A percentile compares a stretch with the other conserved stretches of the same genome.
Conservation (phyloP, 805 yeast species). For the Starmerella stigmatis region DNA sequence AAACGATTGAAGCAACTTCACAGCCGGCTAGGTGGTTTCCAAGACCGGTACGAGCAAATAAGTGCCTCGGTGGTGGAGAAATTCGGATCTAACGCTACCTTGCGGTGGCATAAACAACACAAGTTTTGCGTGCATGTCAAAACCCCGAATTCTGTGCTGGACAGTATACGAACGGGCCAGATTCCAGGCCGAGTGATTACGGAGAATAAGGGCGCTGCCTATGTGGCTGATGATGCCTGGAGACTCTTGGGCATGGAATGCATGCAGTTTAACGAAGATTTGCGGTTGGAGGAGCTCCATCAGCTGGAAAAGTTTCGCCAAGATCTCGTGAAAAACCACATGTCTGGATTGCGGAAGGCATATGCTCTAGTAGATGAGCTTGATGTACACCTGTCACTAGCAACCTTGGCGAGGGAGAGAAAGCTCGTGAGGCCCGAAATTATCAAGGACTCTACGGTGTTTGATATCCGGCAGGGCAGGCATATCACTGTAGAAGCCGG, state of each 20-base stretch:
- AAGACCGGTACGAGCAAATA: slow-evolving; percentile 24
- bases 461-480: slow-evolving; percentile 55
- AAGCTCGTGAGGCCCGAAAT: slow-evolving; percentile 57
- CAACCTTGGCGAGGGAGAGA: slow-evolving; percentile 58
- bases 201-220: slow-evolving; percentile 37
- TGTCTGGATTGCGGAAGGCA: slow-evolving; percentile 39
- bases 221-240: slow-evolving; percentile 42
- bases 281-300: slow-evolving; percentile 44
- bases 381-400: slow-evolving; percentile 67
- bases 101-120: slow-evolving; percentile 36
- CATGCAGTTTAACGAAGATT: slow-evolving; percentile 38
- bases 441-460: slow-evolving; percentile 35
- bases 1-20: slow-evolving; percentile 20
- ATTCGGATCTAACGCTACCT: slow-evolving; percentile 23
- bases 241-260: slow-evolving; percentile 41
- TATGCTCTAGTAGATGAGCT: slow-evolving; percentile 49
- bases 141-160: slow-evolving; percentile 7
- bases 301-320: slow-evolving; percentile 43
- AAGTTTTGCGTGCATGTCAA: slow-evolving; percentile 42
- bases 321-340: slow-evolving; percentile 37
- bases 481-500: slow-evolving; percentile 83
- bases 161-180: slow-evolving; percentile 2
- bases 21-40: slow-evolving; percentile 27
- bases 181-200: slow-evolving; percentile 28
- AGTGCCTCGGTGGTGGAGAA: slow-evolving; percentile 15